Evolutionary conservation across 306 rosid species (phyloP).

Genomic region (Pachyrhizus erosus): DNA sequence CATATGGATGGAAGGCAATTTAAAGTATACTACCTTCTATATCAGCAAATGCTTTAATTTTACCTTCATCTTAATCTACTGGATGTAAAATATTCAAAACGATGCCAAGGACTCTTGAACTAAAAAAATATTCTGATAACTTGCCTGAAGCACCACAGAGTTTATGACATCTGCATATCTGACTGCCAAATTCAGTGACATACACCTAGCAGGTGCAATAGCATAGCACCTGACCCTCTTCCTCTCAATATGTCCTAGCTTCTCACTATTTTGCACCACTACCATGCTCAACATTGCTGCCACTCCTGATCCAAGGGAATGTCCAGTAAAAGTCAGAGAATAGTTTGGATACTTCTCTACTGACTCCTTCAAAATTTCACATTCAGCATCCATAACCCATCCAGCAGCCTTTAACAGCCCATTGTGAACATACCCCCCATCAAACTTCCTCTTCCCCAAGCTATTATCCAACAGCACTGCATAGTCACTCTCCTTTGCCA

Average conservation of each 20-base stretch:
- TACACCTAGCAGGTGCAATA: conserved; percentile 95
- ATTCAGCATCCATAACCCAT: conserved; percentile 78
- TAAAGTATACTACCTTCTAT: conserved; percentile 17
- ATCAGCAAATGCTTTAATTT: conserved; percentile 14
- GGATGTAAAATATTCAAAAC: conserved; percentile 17
- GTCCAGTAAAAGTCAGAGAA: conserved; percentile 90
- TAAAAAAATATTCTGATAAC: conserved; percentile 37
- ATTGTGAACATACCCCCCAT: conserved; percentile 96
- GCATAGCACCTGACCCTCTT: conserved; percentile 89
- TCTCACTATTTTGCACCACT: conserved; percentile 71
- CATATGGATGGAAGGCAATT: background rate
- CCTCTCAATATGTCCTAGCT: conserved; percentile 75
- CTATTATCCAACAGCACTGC: conserved; percentile 81
- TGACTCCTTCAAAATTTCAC: conserved; percentile 67
- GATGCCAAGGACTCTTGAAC: background rate
- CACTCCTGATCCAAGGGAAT: conserved; percentile 96
- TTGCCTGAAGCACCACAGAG: conserved; percentile 94
- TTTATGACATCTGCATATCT: conserved; percentile 94
- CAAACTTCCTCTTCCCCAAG: conserved; percentile 88
- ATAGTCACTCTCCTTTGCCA: conserved; percentile 90
- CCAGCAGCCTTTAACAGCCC: conserved; percentile 91
- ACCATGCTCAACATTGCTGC: conserved; percentile 79
- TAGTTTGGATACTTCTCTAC: conserved; percentile 71
- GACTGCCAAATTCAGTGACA: conserved; percentile 92
- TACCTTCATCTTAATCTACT: background rate